Evolutionary conservation across 257 asterid genomes (phyloP).

Genomic region (Solanum etuberosum): DNA sequence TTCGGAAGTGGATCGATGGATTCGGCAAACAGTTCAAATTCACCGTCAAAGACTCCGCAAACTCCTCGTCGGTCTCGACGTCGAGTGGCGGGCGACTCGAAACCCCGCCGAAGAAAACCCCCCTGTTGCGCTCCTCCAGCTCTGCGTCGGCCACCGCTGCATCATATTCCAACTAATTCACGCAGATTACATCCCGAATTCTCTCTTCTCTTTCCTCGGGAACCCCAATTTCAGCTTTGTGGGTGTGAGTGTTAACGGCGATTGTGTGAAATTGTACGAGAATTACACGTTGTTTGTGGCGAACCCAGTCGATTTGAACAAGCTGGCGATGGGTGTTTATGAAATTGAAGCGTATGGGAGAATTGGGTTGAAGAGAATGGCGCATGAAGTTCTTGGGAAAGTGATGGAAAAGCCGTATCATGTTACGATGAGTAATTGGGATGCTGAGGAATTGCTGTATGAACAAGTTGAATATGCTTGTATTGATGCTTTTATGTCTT

Average conservation of each 20-base stretch:
- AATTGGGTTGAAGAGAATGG: constrained; percentile 26
- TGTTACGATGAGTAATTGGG: constrained; percentile 46
- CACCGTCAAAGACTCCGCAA: neutral
- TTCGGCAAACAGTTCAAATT: neutral
- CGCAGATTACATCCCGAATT: neutral
- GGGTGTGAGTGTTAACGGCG: neutral
- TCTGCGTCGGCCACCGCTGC: constrained; percentile 1
- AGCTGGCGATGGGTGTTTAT: constrained; percentile 19
- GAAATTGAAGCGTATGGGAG: constrained; percentile 16
- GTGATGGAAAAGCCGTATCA: constrained; percentile 26
- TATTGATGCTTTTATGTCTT: constrained; percentile 41
- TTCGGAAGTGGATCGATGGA: neutral
- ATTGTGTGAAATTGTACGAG: neutral
- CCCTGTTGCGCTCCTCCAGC: constrained; percentile 1
- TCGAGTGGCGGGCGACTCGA: neutral
- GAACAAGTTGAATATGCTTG: constrained; percentile 38
- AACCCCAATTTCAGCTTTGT: neutral
- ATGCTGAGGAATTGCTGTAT: constrained; percentile 21
- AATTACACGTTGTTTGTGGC: neutral
- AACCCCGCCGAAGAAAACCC: neutral
- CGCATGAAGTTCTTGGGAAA: constrained; percentile 20
- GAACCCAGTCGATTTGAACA: constrained; percentile 31
- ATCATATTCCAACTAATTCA: constrained; percentile 4
- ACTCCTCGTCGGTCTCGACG: constrained; percentile 4
- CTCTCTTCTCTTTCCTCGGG: neutral